phyloP scores from a whole-genome alignment of 371 early-diverging fungal species.

The Lichtheimia corymbifera region DNA sequence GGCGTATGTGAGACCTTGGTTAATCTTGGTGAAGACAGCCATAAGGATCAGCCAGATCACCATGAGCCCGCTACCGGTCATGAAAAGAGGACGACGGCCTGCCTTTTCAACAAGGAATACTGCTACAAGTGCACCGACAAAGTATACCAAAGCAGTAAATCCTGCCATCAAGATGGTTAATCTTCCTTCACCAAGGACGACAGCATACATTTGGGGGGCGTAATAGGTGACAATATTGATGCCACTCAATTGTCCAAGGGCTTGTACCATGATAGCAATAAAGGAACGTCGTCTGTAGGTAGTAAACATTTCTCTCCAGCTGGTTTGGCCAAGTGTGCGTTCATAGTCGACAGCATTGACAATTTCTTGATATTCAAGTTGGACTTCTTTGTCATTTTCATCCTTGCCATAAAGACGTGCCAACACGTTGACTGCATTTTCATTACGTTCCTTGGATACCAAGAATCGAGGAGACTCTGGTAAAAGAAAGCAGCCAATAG shows the following conservation, averaged over 20 bases:
- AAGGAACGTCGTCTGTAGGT: conserved; percentile 54
- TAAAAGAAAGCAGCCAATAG: conserved; percentile 38
- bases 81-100: conserved; percentile 42
- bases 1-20: conserved; percentile 35
- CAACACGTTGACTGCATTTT: conserved; percentile 62
- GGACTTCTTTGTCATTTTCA: conserved; percentile 51
- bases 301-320: conserved; percentile 72
- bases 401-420: conserved; percentile 68
- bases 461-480: conserved; percentile 61
- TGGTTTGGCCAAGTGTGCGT: conserved; percentile 61
- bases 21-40: conserved; percentile 40
- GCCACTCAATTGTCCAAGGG: conserved; percentile 61
- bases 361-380: conserved; percentile 47
- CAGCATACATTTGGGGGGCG: conserved; percentile 68
- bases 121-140: conserved; percentile 32
- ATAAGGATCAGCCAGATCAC: conserved; percentile 34
- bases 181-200: conserved; percentile 41
- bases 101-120: conserved; percentile 32
- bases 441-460: conserved; percentile 35
- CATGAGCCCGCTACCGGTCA: conserved; percentile 38
- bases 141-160: conserved; percentile 42
- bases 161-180: conserved; percentile 36
- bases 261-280: conserved; percentile 71
- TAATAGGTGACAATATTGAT: conserved; percentile 46
- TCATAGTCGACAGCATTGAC: conserved; percentile 63